Base-by-base conservation (phyloP, 225 moss, liverwort and hornwort genomes). In the Lunularia cruciata region DNA sequence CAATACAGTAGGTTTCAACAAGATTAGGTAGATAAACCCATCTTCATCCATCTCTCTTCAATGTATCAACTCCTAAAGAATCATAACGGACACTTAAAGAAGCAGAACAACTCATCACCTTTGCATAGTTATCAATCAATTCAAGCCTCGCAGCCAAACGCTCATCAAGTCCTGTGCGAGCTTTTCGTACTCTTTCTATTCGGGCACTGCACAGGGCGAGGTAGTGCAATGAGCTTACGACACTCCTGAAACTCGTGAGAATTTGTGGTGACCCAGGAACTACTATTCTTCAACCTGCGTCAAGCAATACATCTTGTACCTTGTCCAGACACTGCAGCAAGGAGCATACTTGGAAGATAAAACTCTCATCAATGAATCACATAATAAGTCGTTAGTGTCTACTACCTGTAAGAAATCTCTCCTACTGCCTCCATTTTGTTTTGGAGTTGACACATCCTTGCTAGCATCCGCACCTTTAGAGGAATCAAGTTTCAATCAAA, bases 351-450 rank as follows among this genome's bases (percentile, higher is more conserved):
- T n/a, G n/a, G n/a, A n/a, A n/a, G n/a, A n/a, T n/a, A n/a, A n/a
- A n/a, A n/a, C n/a, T n/a, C n/a, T n/a, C n/a, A n/a, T n/a, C n/a
- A n/a, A n/a, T n/a, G n/a, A n/a, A n/a, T n/a, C n/a, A n/a, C n/a
- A n/a, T n/a, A n/a, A n/a, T n/a, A n/a, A n/a, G n/a, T n/a, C n/a
- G n/a, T n/a, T n/a, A n/a, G n/a, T n/a, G 18, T 31, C 4, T 63
- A 25, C 13, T 72, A 93, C 96, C 89, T 83, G 76, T 98, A 98
- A 39, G 93, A 70, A 74, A 82, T 86, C 71, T 86, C 91, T 33
- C 91, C 88, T 42, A 98, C 88, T 43, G 98, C 93, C 80, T 98
- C 98, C 93, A 98, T 98, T 76, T 98, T 98, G 78, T 98, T 93
- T 78, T 93, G 89, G 76, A 98, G 84, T 75, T 98, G 98, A 83